Conservation (phyloP, 371 early-diverging fungal genomes). For the Furculomyces boomerangus region DNA sequence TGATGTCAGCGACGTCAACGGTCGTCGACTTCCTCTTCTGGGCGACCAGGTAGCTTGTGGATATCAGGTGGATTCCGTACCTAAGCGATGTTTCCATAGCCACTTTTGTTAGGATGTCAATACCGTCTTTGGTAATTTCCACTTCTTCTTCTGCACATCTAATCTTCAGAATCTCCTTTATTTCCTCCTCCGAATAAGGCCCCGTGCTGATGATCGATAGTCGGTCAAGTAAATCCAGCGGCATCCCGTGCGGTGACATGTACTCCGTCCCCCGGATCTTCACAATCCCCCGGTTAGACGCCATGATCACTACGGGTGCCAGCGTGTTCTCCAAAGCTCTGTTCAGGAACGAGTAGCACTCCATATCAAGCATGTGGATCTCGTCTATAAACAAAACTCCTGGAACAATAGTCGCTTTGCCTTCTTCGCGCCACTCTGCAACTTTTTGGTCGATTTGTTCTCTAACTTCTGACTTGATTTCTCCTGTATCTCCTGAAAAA, state of each 20-base stretch:
- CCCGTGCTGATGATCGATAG: conserved; percentile 79
- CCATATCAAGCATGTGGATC: conserved; percentile 97
- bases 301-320: conserved; percentile 97
- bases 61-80: conserved; percentile 94
- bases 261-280: conserved; percentile 76
- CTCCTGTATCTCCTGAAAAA: conserved; percentile 95
- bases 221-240: conserved; percentile 93
- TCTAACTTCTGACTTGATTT: conserved; percentile 92
- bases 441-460: conserved; percentile 97
- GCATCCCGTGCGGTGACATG: conserved; percentile 93
- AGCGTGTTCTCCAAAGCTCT: conserved; percentile 86
- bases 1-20: conserved; percentile 83
- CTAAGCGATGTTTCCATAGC: conserved; percentile 85
- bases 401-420: conserved; percentile 94
- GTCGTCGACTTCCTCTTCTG: conserved; percentile 72
- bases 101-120: conserved; percentile 74
- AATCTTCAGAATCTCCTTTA: conserved; percentile 77
- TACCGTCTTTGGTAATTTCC: conserved; percentile 83
- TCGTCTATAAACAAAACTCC: conserved; percentile 98
- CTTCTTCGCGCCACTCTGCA: conserved; percentile 97
- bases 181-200: conserved; percentile 71
- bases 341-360: conserved; percentile 97
- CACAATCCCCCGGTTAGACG: conserved; percentile 90
- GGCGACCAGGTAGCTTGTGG: conserved; percentile 76
- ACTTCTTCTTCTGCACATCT: conserved; percentile 94